Evolutionary conservation across 164 flowering plant species (phyloP), one percentile per base, ranked within the genome.

Genomic region (Malania oleifera): DNA sequence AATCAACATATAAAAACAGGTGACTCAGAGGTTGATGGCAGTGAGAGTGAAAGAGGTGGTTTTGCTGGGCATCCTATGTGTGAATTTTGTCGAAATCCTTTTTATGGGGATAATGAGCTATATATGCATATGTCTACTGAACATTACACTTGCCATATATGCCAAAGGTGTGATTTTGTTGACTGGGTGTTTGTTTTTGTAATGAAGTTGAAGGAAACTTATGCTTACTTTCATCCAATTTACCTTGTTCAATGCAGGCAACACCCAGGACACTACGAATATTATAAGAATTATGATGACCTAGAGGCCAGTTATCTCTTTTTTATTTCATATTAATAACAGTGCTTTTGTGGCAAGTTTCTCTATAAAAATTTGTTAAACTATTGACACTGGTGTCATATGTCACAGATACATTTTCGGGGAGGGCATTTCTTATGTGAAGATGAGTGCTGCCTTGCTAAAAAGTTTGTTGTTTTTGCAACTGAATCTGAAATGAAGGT

Each of bases 401-500:
- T 57, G 17, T 70, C 17, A 47, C 87, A 90, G 99, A 77, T 77
- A 3, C 97, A 95, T 71, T 90, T 91, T 68, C 89, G 95, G 14
- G 79, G 75, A 38, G 84, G 80, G 10, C 97, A 95, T 74, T 86
- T 78, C 55, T 71, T 95, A 25, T 95, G 99, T 66, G 99, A 95
- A 71, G 85, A 88, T 63, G 99, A 88, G 62, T 76, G 77, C 6
- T 88, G 99, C 63, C 93, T 95, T 66, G 82, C 76, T 17, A 91
- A 91, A 47, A 90, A 91, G 71, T 95, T 95, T 60, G 50, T 85
- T 51, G 97, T 90, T 10, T 95, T 95, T 54, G 71, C 51, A 61
- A 73, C 87, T 60, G 97, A 91, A 69, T 74, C 88, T 45, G 99
- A 95, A 65, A 67, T 95, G 83, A 95, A 95, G 95, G 97, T 91